These are phyloP conservation scores for Mesembryanthemum crystallinum DNA, from an alignment of 148 eudicot species.

Conservation along the genomic window DNA sequence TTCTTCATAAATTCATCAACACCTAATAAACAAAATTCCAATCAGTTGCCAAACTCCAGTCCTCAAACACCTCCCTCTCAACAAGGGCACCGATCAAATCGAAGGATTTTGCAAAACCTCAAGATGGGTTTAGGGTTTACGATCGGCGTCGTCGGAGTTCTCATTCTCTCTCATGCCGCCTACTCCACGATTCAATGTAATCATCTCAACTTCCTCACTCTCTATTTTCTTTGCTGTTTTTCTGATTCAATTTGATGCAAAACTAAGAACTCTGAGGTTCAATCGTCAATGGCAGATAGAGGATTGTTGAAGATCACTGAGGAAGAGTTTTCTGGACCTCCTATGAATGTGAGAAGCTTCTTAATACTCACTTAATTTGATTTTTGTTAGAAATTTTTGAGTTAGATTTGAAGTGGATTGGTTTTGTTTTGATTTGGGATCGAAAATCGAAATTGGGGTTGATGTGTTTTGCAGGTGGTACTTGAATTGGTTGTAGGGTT, in stretches of 20 bases:
- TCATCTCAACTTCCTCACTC: background rate
- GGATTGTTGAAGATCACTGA: conserved; percentile 77
- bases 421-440: conserved; percentile 7
- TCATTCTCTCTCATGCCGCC: conserved; percentile 74
- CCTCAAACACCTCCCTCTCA: background rate
- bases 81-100: background rate
- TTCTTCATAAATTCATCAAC: background rate
- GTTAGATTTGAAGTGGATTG: background rate
- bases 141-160: conserved; percentile 62
- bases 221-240: background rate
- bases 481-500: conserved; percentile 59
- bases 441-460: conserved; percentile 14
- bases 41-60: background rate
- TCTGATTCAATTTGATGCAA: background rate
- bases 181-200: conserved; percentile 80
- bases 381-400: background rate
- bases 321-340: conserved; percentile 79
- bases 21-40: background rate
- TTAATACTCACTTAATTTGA: background rate
- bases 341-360: conserved; percentile 47
- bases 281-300: conserved; percentile 51
- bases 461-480: conserved; percentile 64
- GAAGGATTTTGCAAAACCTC: background rate
- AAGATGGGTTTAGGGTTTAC: conserved; percentile 53
- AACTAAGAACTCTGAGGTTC: background rate